Percentiles rank a stretch among this genome's conserved stretches.
phyloP scores from a whole-genome alignment of 2,329 filamentous ascomycete genomes.

The Aspergillus oerlinghausenensis region DNA sequence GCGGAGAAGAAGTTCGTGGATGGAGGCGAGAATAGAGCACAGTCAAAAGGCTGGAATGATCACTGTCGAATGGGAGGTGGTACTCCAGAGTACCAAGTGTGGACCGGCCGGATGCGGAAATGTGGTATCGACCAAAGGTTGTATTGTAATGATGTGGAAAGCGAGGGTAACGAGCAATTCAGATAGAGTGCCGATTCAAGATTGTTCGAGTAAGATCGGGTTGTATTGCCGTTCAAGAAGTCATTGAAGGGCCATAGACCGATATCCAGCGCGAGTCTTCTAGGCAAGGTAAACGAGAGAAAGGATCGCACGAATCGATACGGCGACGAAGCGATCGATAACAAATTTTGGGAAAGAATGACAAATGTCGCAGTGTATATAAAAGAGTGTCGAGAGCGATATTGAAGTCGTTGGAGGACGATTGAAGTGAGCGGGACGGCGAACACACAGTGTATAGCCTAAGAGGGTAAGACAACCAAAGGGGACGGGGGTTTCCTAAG shows the following conservation, averaged over 20 bases:
- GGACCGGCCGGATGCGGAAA: slow-evolving; percentile 34
- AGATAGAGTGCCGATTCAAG: slow-evolving; percentile 1
- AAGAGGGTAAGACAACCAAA: slow-evolving; percentile 10
- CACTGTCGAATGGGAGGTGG: slow-evolving; percentile 14
- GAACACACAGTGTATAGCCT: slow-evolving; percentile 29
- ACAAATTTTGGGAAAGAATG: slow-evolving; percentile 7
- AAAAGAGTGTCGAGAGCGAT: slow-evolving; percentile 11
- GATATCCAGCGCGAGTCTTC: slow-evolving; percentile 14
- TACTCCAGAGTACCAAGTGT: slow-evolving; percentile 32
- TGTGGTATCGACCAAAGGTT: slow-evolving; percentile 12
- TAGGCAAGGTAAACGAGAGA: slow-evolving; percentile 12
- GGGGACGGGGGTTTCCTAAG: slow-evolving; percentile 4
- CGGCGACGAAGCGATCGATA: slow-evolving; percentile 11
- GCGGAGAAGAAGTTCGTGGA: slow-evolving; percentile 8
- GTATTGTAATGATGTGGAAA: slow-evolving; percentile 1
- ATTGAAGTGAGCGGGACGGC: slow-evolving; percentile 28
- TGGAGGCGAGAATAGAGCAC: not conserved
- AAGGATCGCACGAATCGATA: slow-evolving; percentile 12
- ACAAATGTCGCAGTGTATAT: slow-evolving; percentile 10
- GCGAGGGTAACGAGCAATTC: slow-evolving; percentile 9
- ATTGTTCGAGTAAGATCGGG: not conserved
- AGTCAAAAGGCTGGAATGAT: slow-evolving; percentile 3
- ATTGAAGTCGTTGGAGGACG: slow-evolving; percentile 8
- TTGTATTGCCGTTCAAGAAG: slow-evolving; percentile 11
- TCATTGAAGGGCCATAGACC: slow-evolving; percentile 16